These are phyloP conservation scores for Thalia dealbata DNA, from an alignment of 176 grass and related monocot genomes.

Conservation along the genomic window DNA sequence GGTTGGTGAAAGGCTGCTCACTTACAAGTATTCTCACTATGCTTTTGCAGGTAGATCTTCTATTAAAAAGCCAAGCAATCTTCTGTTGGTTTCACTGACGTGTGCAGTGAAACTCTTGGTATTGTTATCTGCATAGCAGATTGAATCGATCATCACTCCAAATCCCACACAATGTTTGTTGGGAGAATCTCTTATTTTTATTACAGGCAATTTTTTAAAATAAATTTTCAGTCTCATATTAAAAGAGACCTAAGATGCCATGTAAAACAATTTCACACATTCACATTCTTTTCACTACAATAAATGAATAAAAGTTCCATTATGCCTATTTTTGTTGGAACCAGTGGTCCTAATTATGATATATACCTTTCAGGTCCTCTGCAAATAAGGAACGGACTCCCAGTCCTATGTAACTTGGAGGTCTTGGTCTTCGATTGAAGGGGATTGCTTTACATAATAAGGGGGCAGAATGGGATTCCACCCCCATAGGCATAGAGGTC, in stretches of 20 bases:
- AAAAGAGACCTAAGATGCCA: too few relatives aligned
- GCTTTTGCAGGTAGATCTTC: conserved; percentile 32
- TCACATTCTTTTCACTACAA: background rate
- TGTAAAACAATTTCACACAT: background rate
- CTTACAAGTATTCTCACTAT: background rate
- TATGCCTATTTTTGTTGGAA: background rate
- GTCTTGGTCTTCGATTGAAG: too few relatives aligned
- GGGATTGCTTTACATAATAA: too few relatives aligned
- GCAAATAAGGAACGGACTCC: too few relatives aligned
- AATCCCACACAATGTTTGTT: background rate
- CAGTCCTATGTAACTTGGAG: too few relatives aligned
- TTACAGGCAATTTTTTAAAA: background rate
- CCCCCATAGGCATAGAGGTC: too few relatives aligned
- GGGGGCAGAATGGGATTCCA: too few relatives aligned
- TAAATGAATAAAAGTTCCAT: background rate
- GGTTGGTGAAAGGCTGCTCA: background rate
- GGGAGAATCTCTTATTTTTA: background rate
- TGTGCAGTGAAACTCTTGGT: conserved; percentile 13
- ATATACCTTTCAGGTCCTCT: background rate
- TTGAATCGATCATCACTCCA: background rate
- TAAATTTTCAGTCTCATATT: too few relatives aligned
- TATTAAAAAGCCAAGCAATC: conserved; percentile 20
- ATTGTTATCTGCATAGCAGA: conserved; percentile 18
- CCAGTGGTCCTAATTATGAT: background rate
- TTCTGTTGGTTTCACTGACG: conserved; percentile 17